These are phyloP conservation scores for Camillea tinctor DNA, from an alignment of 2,329 filamentous ascomycete genomes.

Conservation along the genomic window DNA sequence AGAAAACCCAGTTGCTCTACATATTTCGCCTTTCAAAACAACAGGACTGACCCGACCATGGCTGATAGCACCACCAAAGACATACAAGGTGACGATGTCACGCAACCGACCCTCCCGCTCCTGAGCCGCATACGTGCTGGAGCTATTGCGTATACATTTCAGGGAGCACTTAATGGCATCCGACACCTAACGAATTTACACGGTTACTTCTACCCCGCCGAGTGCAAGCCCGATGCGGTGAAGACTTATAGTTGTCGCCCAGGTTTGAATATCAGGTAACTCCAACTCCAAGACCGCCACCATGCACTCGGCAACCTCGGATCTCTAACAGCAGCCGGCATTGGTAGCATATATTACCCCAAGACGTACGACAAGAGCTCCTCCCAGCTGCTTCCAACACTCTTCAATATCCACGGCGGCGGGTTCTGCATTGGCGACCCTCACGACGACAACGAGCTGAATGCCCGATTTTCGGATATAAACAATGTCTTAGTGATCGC, in stretches of 20 bases:
- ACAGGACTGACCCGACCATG: background rate
- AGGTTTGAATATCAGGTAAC: conserved; percentile 33
- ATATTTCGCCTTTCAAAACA: background rate
- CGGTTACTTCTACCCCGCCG: conserved; percentile 21
- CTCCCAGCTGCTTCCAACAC: conserved; percentile 33
- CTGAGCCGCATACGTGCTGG: background rate
- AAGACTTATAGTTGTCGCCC: conserved; percentile 37
- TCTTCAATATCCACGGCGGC: conserved; percentile 46
- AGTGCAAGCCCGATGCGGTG: conserved; percentile 30
- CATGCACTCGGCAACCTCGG: background rate
- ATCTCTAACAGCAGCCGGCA: background rate
- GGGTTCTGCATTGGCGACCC: conserved; percentile 41
- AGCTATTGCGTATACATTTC: background rate
- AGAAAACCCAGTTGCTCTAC: background rate
- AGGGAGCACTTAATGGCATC: background rate
- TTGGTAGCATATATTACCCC: conserved; percentile 36
- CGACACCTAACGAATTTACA: background rate
- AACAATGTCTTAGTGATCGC: conserved; percentile 42
- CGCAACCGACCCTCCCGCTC: background rate
- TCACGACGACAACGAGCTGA: conserved; percentile 40
- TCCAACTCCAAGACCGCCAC: background rate
- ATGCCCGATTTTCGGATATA: conserved; percentile 36
- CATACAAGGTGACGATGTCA: background rate
- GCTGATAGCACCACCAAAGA: background rate
- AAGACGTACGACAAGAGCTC: conserved; percentile 27